These are phyloP conservation scores for Kluyveromyces siamensis DNA, from an alignment of 805 yeast species.

Conservation along the genomic window DNA sequence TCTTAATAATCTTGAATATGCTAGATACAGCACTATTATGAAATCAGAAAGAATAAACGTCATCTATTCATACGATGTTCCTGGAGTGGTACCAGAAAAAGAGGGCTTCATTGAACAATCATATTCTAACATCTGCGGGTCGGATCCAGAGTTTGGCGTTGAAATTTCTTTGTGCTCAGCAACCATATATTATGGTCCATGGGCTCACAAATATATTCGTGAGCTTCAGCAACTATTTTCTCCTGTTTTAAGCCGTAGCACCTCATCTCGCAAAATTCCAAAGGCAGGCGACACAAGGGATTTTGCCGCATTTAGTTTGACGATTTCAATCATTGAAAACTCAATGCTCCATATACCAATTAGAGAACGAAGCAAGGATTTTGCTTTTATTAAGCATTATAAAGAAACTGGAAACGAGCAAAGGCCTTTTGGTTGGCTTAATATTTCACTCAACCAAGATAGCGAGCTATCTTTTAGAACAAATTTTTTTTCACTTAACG, in stretches of 20 bases:
- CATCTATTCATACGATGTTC: slow-evolving; percentile 59
- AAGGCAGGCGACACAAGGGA: slow-evolving; percentile 45
- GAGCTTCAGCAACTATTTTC: slow-evolving; percentile 56
- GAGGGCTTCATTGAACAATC: slow-evolving; percentile 34
- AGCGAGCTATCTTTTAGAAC: slow-evolving; percentile 40
- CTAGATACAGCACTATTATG: slow-evolving; percentile 61
- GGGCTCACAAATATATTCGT: slow-evolving; percentile 83
- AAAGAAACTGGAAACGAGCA: slow-evolving; percentile 29
- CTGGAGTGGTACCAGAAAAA: slow-evolving; percentile 47
- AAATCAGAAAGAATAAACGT: slow-evolving; percentile 50
- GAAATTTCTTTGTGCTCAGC: slow-evolving; percentile 51
- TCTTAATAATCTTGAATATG: slow-evolving; percentile 57
- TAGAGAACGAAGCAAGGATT: slow-evolving; percentile 75
- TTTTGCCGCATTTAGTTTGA: slow-evolving; percentile 46
- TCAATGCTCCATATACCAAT: slow-evolving; percentile 68
- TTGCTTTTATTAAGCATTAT: slow-evolving; percentile 28
- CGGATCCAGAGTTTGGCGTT: slow-evolving; percentile 52
- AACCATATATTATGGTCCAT: slow-evolving; percentile 81
- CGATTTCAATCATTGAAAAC: slow-evolving; percentile 55
- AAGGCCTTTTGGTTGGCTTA: slow-evolving; percentile 90
- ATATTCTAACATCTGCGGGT: slow-evolving; percentile 50
- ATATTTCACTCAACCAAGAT: slow-evolving; percentile 48
- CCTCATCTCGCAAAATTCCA: slow-evolving; percentile 34
- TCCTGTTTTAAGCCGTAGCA: slow-evolving; percentile 58
- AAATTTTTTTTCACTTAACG: slow-evolving; percentile 43